Evolutionary conservation across 305 asterid genomes (phyloP).

Genomic region (Plantago lanceolata): DNA sequence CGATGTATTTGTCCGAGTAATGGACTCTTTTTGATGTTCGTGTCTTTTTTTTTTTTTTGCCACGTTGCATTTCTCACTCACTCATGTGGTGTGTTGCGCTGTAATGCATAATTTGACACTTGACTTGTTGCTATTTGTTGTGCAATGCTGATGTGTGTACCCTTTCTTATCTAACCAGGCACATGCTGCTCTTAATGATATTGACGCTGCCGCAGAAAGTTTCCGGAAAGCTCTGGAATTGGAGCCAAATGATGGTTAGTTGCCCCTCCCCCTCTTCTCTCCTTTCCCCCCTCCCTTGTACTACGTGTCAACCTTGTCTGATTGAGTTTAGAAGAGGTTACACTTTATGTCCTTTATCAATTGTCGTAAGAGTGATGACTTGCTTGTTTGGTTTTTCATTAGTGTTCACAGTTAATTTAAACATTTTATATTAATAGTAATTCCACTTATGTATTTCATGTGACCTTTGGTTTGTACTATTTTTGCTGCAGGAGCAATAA

Average conservation of each 20-base stretch:
- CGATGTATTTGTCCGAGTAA: not conserved
- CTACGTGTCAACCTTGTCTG: not conserved
- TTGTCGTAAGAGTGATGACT: too few relatives aligned
- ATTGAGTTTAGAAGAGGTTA: too few relatives aligned
- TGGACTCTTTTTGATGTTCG: not conserved
- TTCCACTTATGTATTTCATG: constrained; percentile 1
- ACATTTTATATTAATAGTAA: too few relatives aligned
- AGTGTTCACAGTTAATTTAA: too few relatives aligned
- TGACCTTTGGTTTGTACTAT: constrained; percentile 16
- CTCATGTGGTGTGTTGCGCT: not conserved
- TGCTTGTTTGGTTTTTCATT: too few relatives aligned
- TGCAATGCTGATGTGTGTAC: constrained; percentile 22
- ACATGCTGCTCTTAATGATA: constrained; percentile 74
- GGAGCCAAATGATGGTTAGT: constrained; percentile 90
- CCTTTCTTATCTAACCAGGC: constrained; percentile 47
- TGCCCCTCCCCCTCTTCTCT: constrained; percentile 3
- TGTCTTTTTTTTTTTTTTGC: not conserved
- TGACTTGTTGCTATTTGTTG: constrained; percentile 5
- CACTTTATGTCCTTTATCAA: too few relatives aligned
- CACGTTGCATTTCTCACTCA: not conserved
- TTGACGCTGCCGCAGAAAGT: constrained; percentile 82
- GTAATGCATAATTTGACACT: not conserved
- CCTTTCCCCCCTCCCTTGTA: not conserved
- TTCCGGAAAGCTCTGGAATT: constrained; percentile 73
- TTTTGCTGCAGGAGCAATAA: constrained; percentile 48